Evolutionary conservation across 2,329 filamentous ascomycete species (phyloP).

Genomic region (Pezicula neosporulosa): DNA sequence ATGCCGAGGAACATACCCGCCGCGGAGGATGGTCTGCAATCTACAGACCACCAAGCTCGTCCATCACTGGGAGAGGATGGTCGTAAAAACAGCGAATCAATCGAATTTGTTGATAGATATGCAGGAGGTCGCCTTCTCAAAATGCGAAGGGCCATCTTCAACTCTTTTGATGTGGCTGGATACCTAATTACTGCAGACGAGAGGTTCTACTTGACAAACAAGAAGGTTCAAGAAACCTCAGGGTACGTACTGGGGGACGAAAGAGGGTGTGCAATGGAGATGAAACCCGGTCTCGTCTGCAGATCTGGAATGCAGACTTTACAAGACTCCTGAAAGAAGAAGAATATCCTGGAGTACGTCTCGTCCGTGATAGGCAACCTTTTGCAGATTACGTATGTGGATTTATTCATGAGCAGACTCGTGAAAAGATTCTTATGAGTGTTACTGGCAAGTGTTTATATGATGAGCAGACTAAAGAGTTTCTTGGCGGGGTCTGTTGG

Average conservation of each 20-base stretch:
- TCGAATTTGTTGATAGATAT: background rate
- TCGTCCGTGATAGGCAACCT: slow-evolving; percentile 5
- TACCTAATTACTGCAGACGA: slow-evolving; percentile 17
- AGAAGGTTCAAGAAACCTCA: slow-evolving; percentile 9
- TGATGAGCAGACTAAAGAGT: slow-evolving; percentile 18
- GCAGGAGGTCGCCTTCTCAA: slow-evolving; percentile 3
- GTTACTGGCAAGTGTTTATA: slow-evolving; percentile 20
- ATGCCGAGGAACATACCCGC: background rate
- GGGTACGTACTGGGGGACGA: slow-evolving; percentile 14
- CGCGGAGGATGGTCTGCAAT: no score
- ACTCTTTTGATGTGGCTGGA: slow-evolving; percentile 9
- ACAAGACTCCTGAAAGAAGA: slow-evolving; percentile 2
- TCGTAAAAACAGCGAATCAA: background rate
- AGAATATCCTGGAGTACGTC: slow-evolving; percentile 12
- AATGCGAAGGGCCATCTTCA: slow-evolving; percentile 17
- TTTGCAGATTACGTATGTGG: slow-evolving; percentile 14
- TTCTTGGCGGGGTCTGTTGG: slow-evolving; percentile 20
- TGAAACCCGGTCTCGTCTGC: slow-evolving; percentile 3
- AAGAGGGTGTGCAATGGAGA: slow-evolving; percentile 9
- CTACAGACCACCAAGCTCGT: no score
- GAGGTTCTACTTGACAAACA: slow-evolving; percentile 16
- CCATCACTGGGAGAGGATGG: background rate
- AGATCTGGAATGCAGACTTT: slow-evolving; percentile 18
- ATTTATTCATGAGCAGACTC: slow-evolving; percentile 10
- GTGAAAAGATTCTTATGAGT: slow-evolving; percentile 9